A percentile compares a stretch with the other conserved stretches of the same genome.
phyloP scores from a whole-genome alignment of 495 filamentous ascomycete genomes.

The Lepidopterella palustris region DNA sequence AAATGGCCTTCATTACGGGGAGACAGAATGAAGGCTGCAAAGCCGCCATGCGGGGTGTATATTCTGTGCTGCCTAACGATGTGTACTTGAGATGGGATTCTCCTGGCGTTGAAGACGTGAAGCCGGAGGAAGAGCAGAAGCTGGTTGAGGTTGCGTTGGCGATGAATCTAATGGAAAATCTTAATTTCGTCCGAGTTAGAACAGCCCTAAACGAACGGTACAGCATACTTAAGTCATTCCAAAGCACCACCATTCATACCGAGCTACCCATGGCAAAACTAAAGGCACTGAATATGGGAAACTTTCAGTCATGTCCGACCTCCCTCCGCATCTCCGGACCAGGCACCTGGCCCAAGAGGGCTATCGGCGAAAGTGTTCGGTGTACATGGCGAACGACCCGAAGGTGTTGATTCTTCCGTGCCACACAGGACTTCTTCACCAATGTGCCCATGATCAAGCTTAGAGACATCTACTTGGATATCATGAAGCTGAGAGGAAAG shows the following conservation, averaged over 20 bases:
- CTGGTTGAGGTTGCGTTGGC: slow-evolving; percentile 17
- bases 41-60: slow-evolving; percentile 14
- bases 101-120: slow-evolving; percentile 19
- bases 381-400: slow-evolving; percentile 5
- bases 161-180: slow-evolving; percentile 30
- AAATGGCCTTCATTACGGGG: slow-evolving; percentile 8
- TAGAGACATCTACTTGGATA: slow-evolving; percentile 17
- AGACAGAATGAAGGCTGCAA: neutral
- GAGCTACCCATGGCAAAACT: slow-evolving; percentile 24
- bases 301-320: slow-evolving; percentile 13
- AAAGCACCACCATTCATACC: slow-evolving; percentile 27
- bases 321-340: slow-evolving; percentile 23
- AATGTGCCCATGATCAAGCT: slow-evolving; percentile 23
- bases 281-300: slow-evolving; percentile 28
- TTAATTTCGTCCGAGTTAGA: slow-evolving; percentile 19
- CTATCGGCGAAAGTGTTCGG: slow-evolving; percentile 11
- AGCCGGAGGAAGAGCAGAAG: slow-evolving; percentile 20
- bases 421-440: slow-evolving; percentile 23
- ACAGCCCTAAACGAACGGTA: neutral
- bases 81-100: slow-evolving; percentile 16
- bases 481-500: slow-evolving; percentile 16
- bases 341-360: slow-evolving; percentile 13
- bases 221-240: neutral
- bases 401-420: neutral
- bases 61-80: slow-evolving; percentile 14